Conservation (phyloP, 441 rosid genomes). For the Biscutella laevigata region DNA sequence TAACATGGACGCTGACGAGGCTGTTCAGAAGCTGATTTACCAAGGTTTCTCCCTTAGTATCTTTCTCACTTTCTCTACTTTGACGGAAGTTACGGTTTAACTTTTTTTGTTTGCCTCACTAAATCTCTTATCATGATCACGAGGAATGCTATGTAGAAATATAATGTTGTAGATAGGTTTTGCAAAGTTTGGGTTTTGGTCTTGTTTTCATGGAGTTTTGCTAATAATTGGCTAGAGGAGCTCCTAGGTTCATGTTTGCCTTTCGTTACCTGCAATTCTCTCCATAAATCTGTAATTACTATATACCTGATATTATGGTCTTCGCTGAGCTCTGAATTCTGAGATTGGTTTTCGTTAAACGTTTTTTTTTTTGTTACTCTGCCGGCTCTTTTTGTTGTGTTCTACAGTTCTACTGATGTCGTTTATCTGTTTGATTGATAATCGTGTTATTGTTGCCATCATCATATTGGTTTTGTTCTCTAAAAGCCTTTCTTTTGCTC, state of each 20-base stretch:
- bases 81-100: background rate
- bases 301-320: background rate
- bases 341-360: background rate
- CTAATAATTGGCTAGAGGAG: background rate
- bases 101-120: background rate
- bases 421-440: too few relatives aligned
- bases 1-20: conserved; percentile 78
- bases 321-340: background rate
- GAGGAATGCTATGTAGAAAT: background rate
- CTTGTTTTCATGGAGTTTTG: background rate
- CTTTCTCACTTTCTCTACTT: conserved; percentile 17
- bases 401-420: background rate
- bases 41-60: conserved; percentile 37
- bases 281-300: background rate
- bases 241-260: background rate
- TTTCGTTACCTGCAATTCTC: background rate
- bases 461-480: background rate
- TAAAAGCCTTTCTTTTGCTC: conserved; percentile 21
- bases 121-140: background rate
- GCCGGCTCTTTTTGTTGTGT: background rate
- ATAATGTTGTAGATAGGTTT: background rate
- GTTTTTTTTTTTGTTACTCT: background rate
- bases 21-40: conserved; percentile 60
- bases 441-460: background rate
- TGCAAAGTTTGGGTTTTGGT: background rate